Conservation (phyloP, 306 rosid genomes). For the Medicago truncatula region DNA sequence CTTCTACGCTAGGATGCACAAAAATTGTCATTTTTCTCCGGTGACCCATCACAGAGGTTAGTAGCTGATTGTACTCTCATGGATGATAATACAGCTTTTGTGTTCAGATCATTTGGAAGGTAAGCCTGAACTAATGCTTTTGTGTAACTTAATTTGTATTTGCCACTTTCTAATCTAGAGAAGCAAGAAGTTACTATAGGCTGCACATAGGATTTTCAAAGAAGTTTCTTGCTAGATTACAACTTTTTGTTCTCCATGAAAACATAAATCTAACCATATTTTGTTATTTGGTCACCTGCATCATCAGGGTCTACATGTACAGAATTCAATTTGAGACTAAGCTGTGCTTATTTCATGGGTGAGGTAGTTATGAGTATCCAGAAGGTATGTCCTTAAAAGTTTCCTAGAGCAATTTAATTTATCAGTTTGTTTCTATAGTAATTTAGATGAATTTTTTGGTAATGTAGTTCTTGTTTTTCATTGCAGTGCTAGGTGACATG, state of each 20-base stretch:
- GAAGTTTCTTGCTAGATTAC: no score
- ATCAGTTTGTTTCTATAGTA: constrained; percentile 9
- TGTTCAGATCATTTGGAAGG: constrained; percentile 76
- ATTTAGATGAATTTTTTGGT: neutral
- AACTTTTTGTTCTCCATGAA: no score
- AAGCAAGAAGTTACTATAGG: no score
- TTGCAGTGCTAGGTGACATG: constrained; percentile 71
- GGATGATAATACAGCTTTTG: constrained; percentile 56
- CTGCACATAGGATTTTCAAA: no score
- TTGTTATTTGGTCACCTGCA: no score
- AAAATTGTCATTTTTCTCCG: constrained; percentile 35
- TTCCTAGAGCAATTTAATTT: neutral
- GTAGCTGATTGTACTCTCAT: constrained; percentile 75
- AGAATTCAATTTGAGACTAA: constrained; percentile 72
- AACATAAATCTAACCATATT: no score
- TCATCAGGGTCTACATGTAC: constrained; percentile 72
- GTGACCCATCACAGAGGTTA: constrained; percentile 78
- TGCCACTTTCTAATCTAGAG: no score
- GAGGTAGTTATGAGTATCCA: constrained; percentile 88
- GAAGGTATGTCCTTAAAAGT: constrained; percentile 66
- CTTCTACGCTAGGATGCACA: constrained; percentile 61
- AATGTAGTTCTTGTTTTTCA: constrained; percentile 23
- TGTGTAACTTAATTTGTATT: no score
- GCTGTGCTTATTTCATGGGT: constrained; percentile 81
- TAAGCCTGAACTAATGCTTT: constrained; percentile 38